Evolutionary conservation across 2,329 filamentous ascomycete species (phyloP), one percentile per base, ranked within the genome.

Genomic region (Dactylella cylindrospora): DNA sequence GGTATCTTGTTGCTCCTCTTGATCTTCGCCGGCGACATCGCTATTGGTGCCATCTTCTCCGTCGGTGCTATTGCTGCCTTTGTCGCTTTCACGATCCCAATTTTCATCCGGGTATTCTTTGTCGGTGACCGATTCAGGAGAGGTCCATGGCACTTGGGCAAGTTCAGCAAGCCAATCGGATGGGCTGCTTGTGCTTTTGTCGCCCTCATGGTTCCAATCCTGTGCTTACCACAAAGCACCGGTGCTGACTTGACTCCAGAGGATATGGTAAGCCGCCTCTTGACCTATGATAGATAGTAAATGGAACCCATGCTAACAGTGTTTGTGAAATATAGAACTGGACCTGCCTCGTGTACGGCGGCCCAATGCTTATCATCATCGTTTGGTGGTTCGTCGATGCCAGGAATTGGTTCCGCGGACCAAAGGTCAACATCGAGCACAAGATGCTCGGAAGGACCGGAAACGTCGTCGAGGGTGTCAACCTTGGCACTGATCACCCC

Each of bases 1-100:
- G 84, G 83, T 0, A 79, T 81, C 26, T 52, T 83, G 1, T 76
- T 83, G 60, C 76, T 83, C 22, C 74, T 86, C 0, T 77, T 88
- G 2, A 80, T 87, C 39, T 84, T 88, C 64, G 83, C 78, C 0
- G 84, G 84, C 13, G 72, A 75, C 3, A 71, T 81, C 3, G 81
- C 83, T 1, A 80, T 86, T 61, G 82, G 82, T 4, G 84, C 84
- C 1, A 76, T 88, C 23, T 88, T 87, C 74, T 82, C 78, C 36
- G 85, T 87, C 55, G 84, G 83, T 6, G 84, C 83, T 29, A 84
- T 85, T 64, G 83, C 80, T 0, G 80, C 84, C 9, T 86, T 85
- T 67, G 77, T 85, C 36, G 77, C 80, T 8, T 82, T 83, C 67
- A 78, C 77, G 0, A 79, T 76, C 3, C 80, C 80, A 4, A 80